Percentiles rank a stretch among this genome's conserved stretches.
phyloP scores from a whole-genome alignment of 2,329 filamentous ascomycete genomes.

The Trichothecium sympodiale region DNA sequence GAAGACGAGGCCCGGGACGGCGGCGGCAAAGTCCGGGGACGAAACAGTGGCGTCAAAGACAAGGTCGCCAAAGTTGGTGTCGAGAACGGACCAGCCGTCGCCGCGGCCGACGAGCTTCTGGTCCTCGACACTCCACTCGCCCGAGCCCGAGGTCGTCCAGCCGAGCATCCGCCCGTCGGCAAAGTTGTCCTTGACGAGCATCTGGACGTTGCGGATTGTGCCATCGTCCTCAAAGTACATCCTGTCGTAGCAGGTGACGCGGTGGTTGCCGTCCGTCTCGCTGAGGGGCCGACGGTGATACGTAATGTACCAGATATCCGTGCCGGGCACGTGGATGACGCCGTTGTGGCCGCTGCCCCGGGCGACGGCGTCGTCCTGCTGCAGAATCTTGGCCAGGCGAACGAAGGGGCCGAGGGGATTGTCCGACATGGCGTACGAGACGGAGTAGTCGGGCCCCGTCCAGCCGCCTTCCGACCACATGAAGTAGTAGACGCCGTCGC shows the following conservation, averaged over 20 bases:
- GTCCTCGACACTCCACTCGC: conserved; percentile 15
- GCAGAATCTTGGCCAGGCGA: conserved; percentile 25
- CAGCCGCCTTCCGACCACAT: conserved; percentile 36
- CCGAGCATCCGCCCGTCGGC: conserved; percentile 24
- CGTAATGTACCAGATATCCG: conserved; percentile 35
- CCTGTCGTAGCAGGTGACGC: conserved; percentile 34
- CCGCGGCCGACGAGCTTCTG: conserved; percentile 10
- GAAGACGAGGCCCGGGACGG: conserved; percentile 17
- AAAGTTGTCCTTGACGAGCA: conserved; percentile 33
- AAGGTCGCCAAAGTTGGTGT: conserved; percentile 21
- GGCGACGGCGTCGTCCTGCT: conserved; percentile 27
- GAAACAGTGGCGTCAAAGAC: conserved; percentile 17
- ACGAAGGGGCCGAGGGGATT: conserved; percentile 28
- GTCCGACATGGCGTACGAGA: conserved; percentile 31
- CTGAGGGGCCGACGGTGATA: conserved; percentile 33
- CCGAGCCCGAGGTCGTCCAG: conserved; percentile 19
- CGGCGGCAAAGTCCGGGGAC: conserved; percentile 8
- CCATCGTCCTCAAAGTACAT: conserved; percentile 33
- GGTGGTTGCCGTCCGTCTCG: conserved; percentile 32
- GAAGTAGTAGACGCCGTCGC: conserved; percentile 32
- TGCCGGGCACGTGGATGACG: conserved; percentile 30
- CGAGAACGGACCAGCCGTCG: conserved; percentile 14
- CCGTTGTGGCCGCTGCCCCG: conserved; percentile 33
- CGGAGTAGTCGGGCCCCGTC: conserved; percentile 33
- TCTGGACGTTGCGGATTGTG: conserved; percentile 28